Evolutionary conservation across 306 rosid species (phyloP).

Genomic region (Casuarina glauca): DNA sequence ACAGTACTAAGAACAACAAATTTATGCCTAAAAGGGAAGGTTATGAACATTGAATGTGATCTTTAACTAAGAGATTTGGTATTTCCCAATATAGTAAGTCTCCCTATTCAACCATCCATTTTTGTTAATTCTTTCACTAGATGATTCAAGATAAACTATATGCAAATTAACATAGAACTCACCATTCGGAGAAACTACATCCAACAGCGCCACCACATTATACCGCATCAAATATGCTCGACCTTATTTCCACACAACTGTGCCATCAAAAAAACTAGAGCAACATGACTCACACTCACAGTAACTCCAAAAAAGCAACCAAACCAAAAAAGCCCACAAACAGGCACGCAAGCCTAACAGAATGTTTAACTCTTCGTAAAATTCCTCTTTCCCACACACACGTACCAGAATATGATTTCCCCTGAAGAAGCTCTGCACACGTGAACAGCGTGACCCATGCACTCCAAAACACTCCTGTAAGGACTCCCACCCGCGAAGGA

Average conservation of each 20-base stretch:
- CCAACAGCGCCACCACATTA: not conserved
- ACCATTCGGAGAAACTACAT: not conserved
- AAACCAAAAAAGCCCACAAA: not conserved
- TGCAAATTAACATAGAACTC: not conserved
- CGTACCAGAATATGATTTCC: slow-evolving; percentile 67
- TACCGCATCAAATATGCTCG: not conserved
- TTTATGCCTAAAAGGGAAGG: not conserved
- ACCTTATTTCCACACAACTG: slow-evolving; percentile 3
- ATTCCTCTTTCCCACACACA: not conserved
- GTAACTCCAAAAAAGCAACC: not conserved
- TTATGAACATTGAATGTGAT: not conserved
- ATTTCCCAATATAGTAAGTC: not conserved
- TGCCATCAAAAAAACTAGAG: not conserved
- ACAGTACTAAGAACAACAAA: not conserved
- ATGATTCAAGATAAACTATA: not conserved
- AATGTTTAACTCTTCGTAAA: not conserved
- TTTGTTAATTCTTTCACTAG: not conserved
- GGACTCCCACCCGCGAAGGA: slow-evolving; percentile 42
- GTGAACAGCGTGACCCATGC: slow-evolving; percentile 66
- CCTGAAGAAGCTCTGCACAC: slow-evolving; percentile 49
- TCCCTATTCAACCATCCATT: not conserved
- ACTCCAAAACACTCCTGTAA: slow-evolving; percentile 46
- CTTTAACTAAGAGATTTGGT: not conserved
- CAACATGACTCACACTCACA: not conserved
- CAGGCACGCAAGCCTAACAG: not conserved